Evolutionary conservation across 768 basidiomycete genomes (phyloP).

Genomic region (Pleurotus sapidus): DNA sequence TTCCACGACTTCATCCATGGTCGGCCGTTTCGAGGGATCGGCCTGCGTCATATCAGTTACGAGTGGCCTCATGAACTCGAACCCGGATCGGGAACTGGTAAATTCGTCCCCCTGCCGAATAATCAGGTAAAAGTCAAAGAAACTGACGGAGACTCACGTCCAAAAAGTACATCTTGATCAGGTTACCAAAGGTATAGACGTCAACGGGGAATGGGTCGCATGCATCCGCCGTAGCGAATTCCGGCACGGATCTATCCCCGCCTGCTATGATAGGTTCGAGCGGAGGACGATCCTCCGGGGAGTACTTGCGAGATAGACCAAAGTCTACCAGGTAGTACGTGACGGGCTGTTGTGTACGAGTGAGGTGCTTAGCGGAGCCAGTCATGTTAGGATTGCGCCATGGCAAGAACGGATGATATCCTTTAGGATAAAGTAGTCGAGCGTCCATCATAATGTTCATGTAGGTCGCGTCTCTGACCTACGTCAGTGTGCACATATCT

Average conservation of each 20-base stretch:
- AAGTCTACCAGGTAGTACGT: constrained; percentile 24
- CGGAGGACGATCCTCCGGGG: constrained; percentile 17
- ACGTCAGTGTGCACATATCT: too few species aligned
- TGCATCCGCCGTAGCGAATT: constrained; percentile 19
- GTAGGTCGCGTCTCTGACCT: neutral
- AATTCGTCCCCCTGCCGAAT: too few species aligned
- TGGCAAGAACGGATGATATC: neutral
- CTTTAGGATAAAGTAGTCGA: neutral
- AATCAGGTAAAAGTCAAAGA: too few species aligned
- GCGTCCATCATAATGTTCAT: constrained; percentile 9
- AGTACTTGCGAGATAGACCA: constrained; percentile 13
- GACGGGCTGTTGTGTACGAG: constrained; percentile 13
- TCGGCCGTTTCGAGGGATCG: constrained; percentile 29
- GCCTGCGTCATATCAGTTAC: constrained; percentile 15
- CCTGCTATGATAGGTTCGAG: constrained; percentile 26
- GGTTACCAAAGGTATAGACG: constrained; percentile 33
- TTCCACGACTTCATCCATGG: constrained; percentile 25
- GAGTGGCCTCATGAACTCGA: constrained; percentile 17
- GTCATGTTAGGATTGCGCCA: constrained; percentile 6
- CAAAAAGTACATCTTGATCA: constrained; percentile 18
- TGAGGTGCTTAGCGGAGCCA: constrained; percentile 1
- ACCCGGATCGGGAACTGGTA: constrained; percentile 4
- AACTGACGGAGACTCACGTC: constrained; percentile 8
- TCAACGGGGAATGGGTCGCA: constrained; percentile 32
- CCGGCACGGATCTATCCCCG: constrained; percentile 36